Percentiles rank a stretch among this genome's conserved stretches.
Conservation (phyloP, 352 stramenopile genomes). For the Phytophthora pseudosyringae region DNA sequence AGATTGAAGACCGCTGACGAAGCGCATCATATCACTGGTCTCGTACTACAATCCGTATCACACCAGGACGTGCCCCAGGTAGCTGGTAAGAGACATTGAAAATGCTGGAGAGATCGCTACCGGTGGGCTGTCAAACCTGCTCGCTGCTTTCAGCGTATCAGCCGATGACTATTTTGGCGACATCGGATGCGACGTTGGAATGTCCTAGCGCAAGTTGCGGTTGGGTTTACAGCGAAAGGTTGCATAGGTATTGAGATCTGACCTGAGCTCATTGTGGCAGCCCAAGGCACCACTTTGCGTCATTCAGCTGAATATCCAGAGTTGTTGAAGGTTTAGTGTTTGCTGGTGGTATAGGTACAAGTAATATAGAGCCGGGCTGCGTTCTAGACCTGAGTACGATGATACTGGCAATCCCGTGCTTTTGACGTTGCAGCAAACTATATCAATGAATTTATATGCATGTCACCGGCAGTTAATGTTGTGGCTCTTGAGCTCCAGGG, state of each 20-base stretch:
- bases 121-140: not conserved
- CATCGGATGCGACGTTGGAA: not conserved
- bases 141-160: not conserved
- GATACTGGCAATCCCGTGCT: constrained; percentile 1
- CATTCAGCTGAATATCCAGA: constrained; percentile 2
- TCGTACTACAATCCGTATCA: not conserved
- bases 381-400: not conserved
- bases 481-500: not conserved
- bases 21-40: not conserved
- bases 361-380: not conserved
- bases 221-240: not conserved
- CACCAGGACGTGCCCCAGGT: not conserved
- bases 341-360: not conserved
- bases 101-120: not conserved
- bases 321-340: not conserved
- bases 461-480: not conserved
- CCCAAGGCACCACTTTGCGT: not conserved
- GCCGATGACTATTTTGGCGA: not conserved
- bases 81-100: not conserved
- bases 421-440: not conserved
- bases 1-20: not conserved
- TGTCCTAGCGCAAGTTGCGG: not conserved
- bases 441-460: not conserved
- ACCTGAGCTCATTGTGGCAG: not conserved
- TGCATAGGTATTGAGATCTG: not conserved